Conservation (phyloP, 345 rosid genomes). For the Aethionema arabicum region DNA sequence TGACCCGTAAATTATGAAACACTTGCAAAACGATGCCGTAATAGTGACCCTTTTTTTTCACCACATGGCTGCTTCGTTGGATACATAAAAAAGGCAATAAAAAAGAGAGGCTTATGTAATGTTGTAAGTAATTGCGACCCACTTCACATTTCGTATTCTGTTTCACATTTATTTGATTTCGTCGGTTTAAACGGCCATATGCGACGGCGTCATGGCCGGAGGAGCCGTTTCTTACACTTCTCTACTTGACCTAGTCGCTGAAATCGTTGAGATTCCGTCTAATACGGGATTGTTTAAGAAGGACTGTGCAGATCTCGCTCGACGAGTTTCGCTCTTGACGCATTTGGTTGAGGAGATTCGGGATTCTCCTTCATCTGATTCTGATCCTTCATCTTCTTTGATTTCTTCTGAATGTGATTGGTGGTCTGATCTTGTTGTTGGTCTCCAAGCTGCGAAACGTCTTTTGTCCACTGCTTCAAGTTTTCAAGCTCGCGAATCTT, state of each 20-base stretch:
- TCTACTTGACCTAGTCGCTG: constrained; percentile 31
- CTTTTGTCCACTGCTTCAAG: constrained; percentile 47
- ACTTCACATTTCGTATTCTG: background rate
- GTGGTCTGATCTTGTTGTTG: constrained; percentile 61
- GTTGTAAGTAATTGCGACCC: constrained; percentile 24
- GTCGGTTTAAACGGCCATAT: background rate
- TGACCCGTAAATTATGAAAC: background rate
- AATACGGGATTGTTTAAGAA: constrained; percentile 47
- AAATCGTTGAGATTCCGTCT: constrained; percentile 23
- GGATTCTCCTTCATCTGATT: constrained; percentile 37
- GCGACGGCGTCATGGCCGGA: constrained; percentile 28
- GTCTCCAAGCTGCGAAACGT: constrained; percentile 59
- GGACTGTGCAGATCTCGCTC: constrained; percentile 78
- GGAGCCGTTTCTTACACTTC: constrained; percentile 30
- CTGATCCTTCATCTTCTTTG: constrained; percentile 31
- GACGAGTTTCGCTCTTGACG: constrained; percentile 65
- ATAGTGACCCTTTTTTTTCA: background rate
- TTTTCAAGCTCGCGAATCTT: constrained; percentile 41
- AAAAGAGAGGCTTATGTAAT: too few relatives aligned
- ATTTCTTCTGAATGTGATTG: constrained; percentile 40
- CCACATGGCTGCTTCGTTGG: constrained; percentile 32
- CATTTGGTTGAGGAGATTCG: constrained; percentile 80
- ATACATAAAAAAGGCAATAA: constrained; percentile 11
- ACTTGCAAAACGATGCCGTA: constrained; percentile 23
- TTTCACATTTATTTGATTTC: too few relatives aligned